These are phyloP conservation scores for Cystobasidium pallidum DNA, from an alignment of 1,284 basidiomycete species.

Conservation along the genomic window DNA sequence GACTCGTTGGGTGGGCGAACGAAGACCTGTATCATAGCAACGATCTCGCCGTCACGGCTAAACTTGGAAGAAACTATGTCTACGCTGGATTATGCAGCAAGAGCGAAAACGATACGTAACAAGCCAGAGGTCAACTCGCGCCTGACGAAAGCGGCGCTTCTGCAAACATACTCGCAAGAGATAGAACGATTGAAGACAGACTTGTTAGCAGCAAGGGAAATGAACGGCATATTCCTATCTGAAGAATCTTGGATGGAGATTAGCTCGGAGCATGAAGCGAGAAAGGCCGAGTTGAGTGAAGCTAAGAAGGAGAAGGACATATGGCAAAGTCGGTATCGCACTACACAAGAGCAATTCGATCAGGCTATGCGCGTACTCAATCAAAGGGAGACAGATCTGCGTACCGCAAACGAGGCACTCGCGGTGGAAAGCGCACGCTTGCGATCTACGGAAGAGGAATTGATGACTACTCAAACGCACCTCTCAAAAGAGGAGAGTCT, in stretches of 20 bases:
- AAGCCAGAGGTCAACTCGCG: constrained; percentile 94
- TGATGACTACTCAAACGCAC: constrained; percentile 30
- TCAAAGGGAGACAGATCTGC: constrained; percentile 48
- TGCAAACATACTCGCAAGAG: constrained; percentile 94
- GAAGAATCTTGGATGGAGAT: constrained; percentile 86
- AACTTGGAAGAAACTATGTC: constrained; percentile 98
- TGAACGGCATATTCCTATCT: constrained; percentile 91
- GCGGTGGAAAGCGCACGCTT: constrained; percentile 44
- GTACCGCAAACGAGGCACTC: constrained; percentile 46
- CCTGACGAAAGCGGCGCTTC: constrained; percentile 85
- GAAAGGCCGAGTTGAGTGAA: constrained; percentile 75
- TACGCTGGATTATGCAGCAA: constrained; percentile 94
- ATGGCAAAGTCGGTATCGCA: constrained; percentile 76
- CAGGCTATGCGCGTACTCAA: constrained; percentile 73
- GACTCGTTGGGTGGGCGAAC: constrained; percentile 98
- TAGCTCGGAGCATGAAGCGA: constrained; percentile 72
- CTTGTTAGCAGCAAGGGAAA: constrained; percentile 80
- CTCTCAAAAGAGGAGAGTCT: constrained; percentile 47
- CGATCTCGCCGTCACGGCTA: constrained; percentile 83
- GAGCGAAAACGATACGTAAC: constrained; percentile 94
- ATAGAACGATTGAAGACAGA: constrained; percentile 93
- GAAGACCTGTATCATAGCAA: constrained; percentile 98
- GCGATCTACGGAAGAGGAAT: constrained; percentile 19
- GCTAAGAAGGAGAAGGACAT: constrained; percentile 78
- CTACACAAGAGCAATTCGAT: constrained; percentile 85